A percentile compares a stretch with the other conserved stretches of the same genome.
Evolutionary conservation across 2,329 filamentous ascomycete genomes (phyloP).

Genomic region (Trichoderma sp.): DNA sequence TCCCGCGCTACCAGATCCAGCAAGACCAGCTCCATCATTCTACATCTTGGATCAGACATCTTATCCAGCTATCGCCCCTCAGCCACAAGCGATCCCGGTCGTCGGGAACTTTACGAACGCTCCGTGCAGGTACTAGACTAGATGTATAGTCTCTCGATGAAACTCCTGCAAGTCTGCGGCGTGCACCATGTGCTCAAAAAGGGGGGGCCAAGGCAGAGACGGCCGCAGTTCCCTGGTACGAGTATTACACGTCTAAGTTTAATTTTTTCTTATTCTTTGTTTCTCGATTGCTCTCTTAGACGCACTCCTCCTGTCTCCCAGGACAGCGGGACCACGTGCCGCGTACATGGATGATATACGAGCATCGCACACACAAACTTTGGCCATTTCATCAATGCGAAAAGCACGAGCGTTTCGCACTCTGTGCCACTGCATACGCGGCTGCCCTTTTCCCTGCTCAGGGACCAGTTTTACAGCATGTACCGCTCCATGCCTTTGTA

Average conservation of each 20-base stretch:
- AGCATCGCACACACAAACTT: background rate
- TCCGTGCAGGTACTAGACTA: slow-evolving; percentile 5
- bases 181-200: background rate
- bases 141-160: background rate
- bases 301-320: background rate
- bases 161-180: background rate
- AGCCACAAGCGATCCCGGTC: slow-evolving; percentile 7
- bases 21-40: slow-evolving; percentile 1
- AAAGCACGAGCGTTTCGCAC: background rate
- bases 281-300: background rate
- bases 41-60: slow-evolving; percentile 13
- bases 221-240: background rate
- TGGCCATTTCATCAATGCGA: background rate
- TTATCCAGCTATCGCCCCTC: slow-evolving; percentile 2
- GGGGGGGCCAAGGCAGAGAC: background rate
- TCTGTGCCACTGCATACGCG: background rate
- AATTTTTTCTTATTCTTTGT: background rate
- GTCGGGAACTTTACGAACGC: slow-evolving; percentile 16
- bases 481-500: background rate
- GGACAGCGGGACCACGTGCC: background rate
- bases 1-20: background rate
- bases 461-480: background rate
- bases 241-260: background rate
- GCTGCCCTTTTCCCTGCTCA: background rate
- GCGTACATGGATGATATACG: background rate